These are phyloP conservation scores for Lactarius hengduanensis DNA, from an alignment of 768 basidiomycete genomes.

Conservation along the genomic window DNA sequence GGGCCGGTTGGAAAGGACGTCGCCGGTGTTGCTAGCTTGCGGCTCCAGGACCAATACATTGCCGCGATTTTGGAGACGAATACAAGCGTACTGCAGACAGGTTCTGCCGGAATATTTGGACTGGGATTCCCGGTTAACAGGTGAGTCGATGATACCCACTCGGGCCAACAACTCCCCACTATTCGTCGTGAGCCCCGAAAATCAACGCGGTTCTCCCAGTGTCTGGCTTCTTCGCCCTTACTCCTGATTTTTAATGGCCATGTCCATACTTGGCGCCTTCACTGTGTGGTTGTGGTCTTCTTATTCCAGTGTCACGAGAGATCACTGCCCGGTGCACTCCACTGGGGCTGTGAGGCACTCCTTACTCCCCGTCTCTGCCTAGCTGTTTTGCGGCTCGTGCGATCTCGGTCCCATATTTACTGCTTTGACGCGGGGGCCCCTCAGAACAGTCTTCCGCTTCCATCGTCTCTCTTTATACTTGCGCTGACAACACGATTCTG, in stretches of 20 bases:
- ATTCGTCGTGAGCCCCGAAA: not conserved
- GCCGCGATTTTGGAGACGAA: constrained; percentile 69
- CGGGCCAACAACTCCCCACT: not conserved
- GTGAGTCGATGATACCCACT: constrained; percentile 36
- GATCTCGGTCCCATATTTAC: not conserved
- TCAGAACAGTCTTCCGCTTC: not conserved
- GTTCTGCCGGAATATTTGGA: constrained; percentile 67
- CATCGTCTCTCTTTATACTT: not conserved
- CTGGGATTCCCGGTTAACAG: constrained; percentile 74
- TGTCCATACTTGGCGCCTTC: not conserved
- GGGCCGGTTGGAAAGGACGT: constrained; percentile 63
- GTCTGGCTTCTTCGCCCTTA: not conserved
- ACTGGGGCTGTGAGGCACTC: not conserved
- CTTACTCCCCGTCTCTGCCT: not conserved
- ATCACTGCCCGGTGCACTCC: not conserved
- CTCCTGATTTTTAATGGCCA: not conserved
- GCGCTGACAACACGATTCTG: constrained; percentile 6
- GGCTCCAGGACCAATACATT: constrained; percentile 53
- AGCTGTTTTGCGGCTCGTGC: not conserved
- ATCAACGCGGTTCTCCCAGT: too few relatives aligned
- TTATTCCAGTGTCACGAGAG: not conserved
- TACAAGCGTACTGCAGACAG: constrained; percentile 55
- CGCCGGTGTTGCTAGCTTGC: constrained; percentile 53
- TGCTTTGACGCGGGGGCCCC: not conserved
- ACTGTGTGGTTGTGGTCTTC: not conserved